Conservation (phyloP, 225 moss, liverwort and hornwort species). For the Ulota crispa region DNA sequence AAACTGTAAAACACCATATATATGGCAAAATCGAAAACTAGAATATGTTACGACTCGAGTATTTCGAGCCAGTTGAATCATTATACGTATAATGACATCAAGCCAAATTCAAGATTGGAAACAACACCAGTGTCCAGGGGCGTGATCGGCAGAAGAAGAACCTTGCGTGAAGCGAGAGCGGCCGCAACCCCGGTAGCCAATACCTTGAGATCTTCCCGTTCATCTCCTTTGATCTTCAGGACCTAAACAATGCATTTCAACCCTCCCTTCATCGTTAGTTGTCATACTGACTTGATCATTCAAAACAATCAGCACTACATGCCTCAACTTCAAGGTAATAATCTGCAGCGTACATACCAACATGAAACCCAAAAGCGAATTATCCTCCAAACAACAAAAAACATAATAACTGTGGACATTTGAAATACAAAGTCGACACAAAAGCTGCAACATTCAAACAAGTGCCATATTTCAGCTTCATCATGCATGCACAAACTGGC, state of each 20-base stretch:
- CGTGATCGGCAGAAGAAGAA: conserved; percentile 21
- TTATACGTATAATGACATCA: neutral
- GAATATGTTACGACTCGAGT: neutral
- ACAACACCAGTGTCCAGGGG: conserved; percentile 6
- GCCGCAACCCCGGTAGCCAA: conserved; percentile 96
- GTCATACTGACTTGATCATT: neutral
- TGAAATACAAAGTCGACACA: neutral
- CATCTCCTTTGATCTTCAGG: conserved; percentile 89
- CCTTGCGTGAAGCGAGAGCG: conserved; percentile 96
- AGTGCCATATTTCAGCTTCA: neutral
- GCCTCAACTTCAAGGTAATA: conserved; percentile 19
- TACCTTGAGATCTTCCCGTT: conserved; percentile 96
- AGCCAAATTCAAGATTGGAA: neutral
- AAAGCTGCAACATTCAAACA: conserved; percentile 5
- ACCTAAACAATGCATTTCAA: conserved; percentile 54
- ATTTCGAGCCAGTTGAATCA: neutral
- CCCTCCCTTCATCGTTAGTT: conserved; percentile 16
- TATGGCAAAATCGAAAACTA: neutral
- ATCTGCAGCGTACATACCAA: neutral
- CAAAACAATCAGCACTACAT: neutral
- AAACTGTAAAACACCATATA: neutral
- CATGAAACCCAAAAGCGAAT: neutral
- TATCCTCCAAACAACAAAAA: neutral
- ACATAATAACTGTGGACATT: neutral
- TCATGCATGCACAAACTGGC: neutral